Evolutionary conservation across 441 rosid genomes (phyloP).

Genomic region (Lepidium campestre): DNA sequence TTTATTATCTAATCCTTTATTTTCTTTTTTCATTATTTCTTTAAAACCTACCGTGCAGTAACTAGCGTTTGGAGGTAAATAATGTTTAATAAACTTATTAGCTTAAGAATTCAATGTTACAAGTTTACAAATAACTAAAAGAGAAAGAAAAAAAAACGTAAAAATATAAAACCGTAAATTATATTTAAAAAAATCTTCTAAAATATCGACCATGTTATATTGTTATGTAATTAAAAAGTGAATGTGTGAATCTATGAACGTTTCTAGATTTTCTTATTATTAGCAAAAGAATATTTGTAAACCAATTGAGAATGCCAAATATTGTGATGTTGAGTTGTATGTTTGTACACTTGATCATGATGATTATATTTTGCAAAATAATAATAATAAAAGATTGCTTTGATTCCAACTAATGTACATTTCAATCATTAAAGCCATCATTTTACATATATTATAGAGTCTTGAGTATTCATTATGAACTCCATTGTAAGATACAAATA

Average conservation of each 20-base stretch:
- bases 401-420: constrained; percentile 4
- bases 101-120: not conserved
- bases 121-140: not conserved
- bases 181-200: not conserved
- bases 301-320: not conserved
- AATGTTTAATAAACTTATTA: not conserved
- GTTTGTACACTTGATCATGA: too few species aligned
- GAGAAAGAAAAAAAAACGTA: not conserved
- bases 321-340: not conserved
- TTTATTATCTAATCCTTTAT: not conserved
- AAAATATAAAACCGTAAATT: not conserved
- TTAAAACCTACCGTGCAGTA: too few species aligned
- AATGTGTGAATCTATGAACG: not conserved
- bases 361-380: not conserved
- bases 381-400: constrained; percentile 20
- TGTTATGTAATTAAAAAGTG: not conserved
- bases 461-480: constrained; percentile 2
- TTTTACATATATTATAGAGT: constrained; percentile 3
- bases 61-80: too few species aligned
- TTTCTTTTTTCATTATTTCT: not conserved
- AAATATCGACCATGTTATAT: not conserved
- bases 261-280: not conserved
- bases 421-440: constrained; percentile 17
- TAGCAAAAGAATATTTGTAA: not conserved
- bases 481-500: not conserved